Conservation (phyloP, 1,139 yeast species). For the Geotrichum siamense region DNA sequence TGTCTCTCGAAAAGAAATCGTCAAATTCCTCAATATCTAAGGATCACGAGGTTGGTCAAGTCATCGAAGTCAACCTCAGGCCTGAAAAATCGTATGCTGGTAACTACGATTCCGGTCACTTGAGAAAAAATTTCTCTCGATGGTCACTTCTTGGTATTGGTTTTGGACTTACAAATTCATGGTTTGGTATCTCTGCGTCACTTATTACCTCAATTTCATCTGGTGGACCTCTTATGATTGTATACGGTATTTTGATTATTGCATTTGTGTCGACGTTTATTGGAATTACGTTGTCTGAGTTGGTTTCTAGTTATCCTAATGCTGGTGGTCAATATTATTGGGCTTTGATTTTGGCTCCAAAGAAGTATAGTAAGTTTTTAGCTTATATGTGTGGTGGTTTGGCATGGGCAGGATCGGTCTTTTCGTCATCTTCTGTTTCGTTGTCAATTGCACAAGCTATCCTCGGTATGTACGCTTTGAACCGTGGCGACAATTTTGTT, state of each 20-base stretch:
- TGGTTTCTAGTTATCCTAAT: constrained; percentile 48
- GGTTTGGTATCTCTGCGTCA: constrained; percentile 49
- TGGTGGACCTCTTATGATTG: constrained; percentile 46
- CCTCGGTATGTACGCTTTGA: constrained; percentile 45
- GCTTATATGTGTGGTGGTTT: constrained; percentile 51
- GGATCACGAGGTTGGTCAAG: not conserved
- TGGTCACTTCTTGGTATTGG: constrained; percentile 49
- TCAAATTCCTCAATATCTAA: not conserved
- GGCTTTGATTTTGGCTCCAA: constrained; percentile 51
- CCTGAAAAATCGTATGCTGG: not conserved
- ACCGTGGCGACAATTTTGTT: constrained; percentile 37
- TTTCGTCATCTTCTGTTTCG: constrained; percentile 51
- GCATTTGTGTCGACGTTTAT: constrained; percentile 43
- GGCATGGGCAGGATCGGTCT: constrained; percentile 53
- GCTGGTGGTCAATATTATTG: constrained; percentile 60
- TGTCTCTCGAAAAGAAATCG: not conserved
- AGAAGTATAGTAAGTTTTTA: constrained; percentile 41
- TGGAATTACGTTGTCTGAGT: constrained; percentile 45
- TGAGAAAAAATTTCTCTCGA: constrained; percentile 46
- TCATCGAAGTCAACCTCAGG: constrained; percentile 1
- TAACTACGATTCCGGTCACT: constrained; percentile 29
- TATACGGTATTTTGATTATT: constrained; percentile 46
- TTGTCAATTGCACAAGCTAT: constrained; percentile 44
- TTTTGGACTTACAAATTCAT: constrained; percentile 48
- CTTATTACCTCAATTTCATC: constrained; percentile 43